Evolutionary conservation across 179 eudicot genomes (phyloP).

Genomic region (Sideroxylon spinosum): DNA sequence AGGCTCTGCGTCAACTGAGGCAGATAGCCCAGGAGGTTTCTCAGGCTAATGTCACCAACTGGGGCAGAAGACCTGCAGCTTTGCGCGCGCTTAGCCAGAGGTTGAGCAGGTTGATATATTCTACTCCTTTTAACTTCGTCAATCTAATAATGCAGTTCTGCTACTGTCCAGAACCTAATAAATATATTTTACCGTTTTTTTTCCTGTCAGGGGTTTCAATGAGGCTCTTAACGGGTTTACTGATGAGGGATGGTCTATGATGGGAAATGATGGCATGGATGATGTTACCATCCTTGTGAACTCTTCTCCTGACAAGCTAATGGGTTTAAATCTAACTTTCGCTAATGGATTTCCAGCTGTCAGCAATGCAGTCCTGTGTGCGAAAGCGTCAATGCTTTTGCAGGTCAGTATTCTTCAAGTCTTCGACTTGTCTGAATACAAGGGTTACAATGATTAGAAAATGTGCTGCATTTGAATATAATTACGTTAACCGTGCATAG

Average conservation of each 20-base stretch:
- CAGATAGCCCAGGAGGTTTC: slow-evolving; percentile 74
- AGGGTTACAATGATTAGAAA: not conserved
- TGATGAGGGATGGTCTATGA: slow-evolving; percentile 79
- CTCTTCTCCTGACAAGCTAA: slow-evolving; percentile 69
- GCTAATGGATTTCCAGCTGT: slow-evolving; percentile 69
- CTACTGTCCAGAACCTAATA: not conserved
- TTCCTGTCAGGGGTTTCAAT: slow-evolving; percentile 59
- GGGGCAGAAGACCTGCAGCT: slow-evolving; percentile 82
- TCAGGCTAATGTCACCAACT: slow-evolving; percentile 59
- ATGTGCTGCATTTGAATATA: no score
- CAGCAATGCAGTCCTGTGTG: slow-evolving; percentile 65
- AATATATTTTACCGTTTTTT: no score
- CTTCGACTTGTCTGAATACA: not conserved
- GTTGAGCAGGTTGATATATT: slow-evolving; percentile 54
- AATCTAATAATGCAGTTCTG: not conserved
- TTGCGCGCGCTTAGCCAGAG: slow-evolving; percentile 72
- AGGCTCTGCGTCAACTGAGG: slow-evolving; percentile 77
- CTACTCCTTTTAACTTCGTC: not conserved
- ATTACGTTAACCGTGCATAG: not conserved
- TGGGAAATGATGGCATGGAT: slow-evolving; percentile 77
- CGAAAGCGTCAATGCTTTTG: slow-evolving; percentile 80
- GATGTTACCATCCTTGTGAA: slow-evolving; percentile 78
- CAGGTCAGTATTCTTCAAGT: slow-evolving; percentile 38
- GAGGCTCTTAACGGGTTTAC: slow-evolving; percentile 77
- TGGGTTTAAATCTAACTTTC: slow-evolving; percentile 64